phyloP scores from a whole-genome alignment of 2,329 filamentous ascomycete species.

The Neoscytalidium dimidiatum region DNA sequence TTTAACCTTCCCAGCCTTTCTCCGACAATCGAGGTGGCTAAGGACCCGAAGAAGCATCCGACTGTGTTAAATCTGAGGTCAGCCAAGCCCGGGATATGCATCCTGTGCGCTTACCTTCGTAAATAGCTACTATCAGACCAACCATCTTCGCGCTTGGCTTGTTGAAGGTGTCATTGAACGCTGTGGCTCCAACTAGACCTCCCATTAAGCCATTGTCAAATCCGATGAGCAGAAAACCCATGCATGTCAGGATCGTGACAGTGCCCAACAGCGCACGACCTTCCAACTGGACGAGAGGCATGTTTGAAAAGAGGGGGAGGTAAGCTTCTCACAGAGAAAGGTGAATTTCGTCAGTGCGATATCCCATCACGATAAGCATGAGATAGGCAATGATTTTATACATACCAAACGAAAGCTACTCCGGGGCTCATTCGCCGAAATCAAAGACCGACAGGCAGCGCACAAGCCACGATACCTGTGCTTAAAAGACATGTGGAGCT shows the following conservation, averaged over 20 bases:
- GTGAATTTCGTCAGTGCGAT: background rate
- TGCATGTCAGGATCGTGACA: slow-evolving; percentile 48
- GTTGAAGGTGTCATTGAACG: background rate
- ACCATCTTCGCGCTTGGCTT: slow-evolving; percentile 31
- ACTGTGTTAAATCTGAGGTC: slow-evolving; percentile 23
- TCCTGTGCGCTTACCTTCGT: slow-evolving; percentile 30
- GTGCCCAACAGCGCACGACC: slow-evolving; percentile 45
- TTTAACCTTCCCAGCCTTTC: slow-evolving; percentile 48
- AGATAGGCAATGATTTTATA: background rate
- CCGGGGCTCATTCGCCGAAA: background rate
- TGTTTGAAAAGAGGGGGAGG: background rate
- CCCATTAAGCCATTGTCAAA: slow-evolving; percentile 52
- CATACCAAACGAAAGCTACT: background rate
- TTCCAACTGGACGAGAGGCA: slow-evolving; percentile 24
- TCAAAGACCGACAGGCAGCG: background rate
- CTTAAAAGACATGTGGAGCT: background rate
- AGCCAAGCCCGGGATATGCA: background rate
- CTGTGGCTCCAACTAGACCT: background rate
- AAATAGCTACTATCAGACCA: slow-evolving; percentile 51
- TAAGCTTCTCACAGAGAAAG: background rate
- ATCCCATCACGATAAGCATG: no score
- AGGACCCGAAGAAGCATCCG: slow-evolving; percentile 47
- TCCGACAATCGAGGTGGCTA: slow-evolving; percentile 41
- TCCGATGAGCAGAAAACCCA: slow-evolving; percentile 53
- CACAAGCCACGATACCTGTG: background rate